These are phyloP conservation scores for Fusarium buharicum DNA, from an alignment of 2,329 filamentous ascomycete genomes.

Conservation along the genomic window DNA sequence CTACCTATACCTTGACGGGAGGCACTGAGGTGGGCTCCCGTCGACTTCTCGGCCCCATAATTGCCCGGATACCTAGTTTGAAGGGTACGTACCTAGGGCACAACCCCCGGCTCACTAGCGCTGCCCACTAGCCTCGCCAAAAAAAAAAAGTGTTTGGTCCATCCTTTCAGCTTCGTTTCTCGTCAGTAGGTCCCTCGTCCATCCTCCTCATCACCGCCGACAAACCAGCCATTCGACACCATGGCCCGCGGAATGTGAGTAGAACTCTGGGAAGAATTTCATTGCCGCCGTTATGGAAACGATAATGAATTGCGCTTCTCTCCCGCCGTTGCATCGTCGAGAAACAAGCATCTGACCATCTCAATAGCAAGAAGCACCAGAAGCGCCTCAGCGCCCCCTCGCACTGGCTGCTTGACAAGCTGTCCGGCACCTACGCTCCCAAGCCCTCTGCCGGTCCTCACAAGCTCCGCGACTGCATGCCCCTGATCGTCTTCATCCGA, in stretches of 20 bases:
- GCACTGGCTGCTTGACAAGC: constrained; percentile 99
- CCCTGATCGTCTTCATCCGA: constrained; percentile 97
- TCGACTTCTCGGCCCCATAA: not conserved
- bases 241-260: constrained; percentile 75
- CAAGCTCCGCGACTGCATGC: constrained; percentile 99
- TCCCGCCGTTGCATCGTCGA: constrained; percentile 4
- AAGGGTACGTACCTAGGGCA: constrained; percentile 49
- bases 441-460: constrained; percentile 85
- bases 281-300: not conserved
- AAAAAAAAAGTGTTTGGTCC: constrained; percentile 47
- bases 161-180: constrained; percentile 44
- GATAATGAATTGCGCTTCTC: constrained; percentile 18
- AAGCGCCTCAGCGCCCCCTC: constrained; percentile 99
- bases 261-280: constrained; percentile 19
- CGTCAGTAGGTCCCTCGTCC: constrained; percentile 41
- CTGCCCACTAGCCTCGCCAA: constrained; percentile 26
- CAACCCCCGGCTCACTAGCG: constrained; percentile 44
- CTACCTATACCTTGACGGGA: too few relatives aligned
- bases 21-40: too few relatives aligned
- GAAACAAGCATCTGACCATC: constrained; percentile 48
- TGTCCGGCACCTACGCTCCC: constrained; percentile 88
- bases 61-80: too few relatives aligned
- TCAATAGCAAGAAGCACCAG: constrained; percentile 94
- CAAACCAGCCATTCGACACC: constrained; percentile 57
- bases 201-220: constrained; percentile 52